A percentile compares a stretch with the other conserved stretches of the same genome.
phyloP scores from a whole-genome alignment of 768 basidiomycete genomes.

The Rhodotorula paludigena region DNA sequence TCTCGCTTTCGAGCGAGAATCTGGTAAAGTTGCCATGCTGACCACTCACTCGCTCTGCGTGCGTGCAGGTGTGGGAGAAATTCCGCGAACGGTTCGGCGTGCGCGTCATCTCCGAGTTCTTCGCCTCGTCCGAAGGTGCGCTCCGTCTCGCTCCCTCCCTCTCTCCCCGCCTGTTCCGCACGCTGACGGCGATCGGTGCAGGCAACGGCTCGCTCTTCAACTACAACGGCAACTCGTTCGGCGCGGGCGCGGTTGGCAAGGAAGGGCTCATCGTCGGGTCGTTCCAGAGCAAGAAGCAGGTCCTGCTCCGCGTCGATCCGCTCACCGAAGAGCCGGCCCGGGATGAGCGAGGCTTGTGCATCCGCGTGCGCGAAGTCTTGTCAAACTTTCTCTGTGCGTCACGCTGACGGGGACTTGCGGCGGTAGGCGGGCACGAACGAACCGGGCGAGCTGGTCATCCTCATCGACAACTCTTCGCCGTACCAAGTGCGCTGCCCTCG shows the following conservation, averaged over 20 bases:
- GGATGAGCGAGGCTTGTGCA: conserved; percentile 13
- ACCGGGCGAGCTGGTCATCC: conserved; percentile 31
- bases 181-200: neutral
- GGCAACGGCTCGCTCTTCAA: conserved; percentile 24
- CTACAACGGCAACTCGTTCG: conserved; percentile 14
- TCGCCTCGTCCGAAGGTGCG: conserved; percentile 28
- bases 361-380: conserved; percentile 12
- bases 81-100: conserved; percentile 38
- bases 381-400: neutral
- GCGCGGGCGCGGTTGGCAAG: conserved; percentile 29
- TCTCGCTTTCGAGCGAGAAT: neutral
- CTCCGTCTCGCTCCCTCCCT: neutral
- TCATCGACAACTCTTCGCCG: conserved; percentile 15
- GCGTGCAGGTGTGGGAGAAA: conserved; percentile 30
- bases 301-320: conserved; percentile 28
- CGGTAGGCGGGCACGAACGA: conserved; percentile 6
- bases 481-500: conserved; percentile 27
- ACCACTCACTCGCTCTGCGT: neutral
- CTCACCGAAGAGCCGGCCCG: conserved; percentile 35
- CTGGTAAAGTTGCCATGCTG: too few species aligned
- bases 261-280: conserved; percentile 14
- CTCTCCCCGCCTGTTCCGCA: neutral
- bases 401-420: neutral
- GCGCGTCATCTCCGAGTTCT: conserved; percentile 31
- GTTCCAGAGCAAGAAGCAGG: conserved; percentile 15